Evolutionary conservation across 306 rosid genomes (phyloP), one percentile per base, ranked within the genome.

Genomic region (Cicer judaicum): DNA sequence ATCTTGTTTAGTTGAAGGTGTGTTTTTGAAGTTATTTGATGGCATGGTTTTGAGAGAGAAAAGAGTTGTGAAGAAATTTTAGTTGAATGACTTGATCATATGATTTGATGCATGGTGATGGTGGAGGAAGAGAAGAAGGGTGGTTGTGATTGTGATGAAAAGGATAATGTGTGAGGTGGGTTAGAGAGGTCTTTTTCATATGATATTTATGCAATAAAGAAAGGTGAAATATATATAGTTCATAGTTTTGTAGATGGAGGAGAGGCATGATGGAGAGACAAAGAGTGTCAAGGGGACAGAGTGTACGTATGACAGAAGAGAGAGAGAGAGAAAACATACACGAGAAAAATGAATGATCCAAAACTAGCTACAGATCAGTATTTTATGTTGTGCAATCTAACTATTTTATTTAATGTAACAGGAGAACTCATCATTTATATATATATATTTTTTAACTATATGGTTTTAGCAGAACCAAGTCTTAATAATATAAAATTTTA

Each of bases 71-170:
- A 57, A 24, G 29, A 24, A 24, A 24, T 24, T 24, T 24, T 24
- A 79, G 76, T 87, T 91, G 87, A 93, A 84, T 87, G 85, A 78
- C 70, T 84, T 93, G 91, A 89, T 86, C 93, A 81, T 21, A 5
- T 57, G 1, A 57, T 21, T 57, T 24, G 64, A 57, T 57, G 64
- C 64, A 89, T 69, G 88, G 40, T 64, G 48, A 19, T 60, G 74
- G 76, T 54, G 97, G 80, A 88, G 60, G 77, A 64, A 65, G 78
- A 78, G 81, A 55, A 80, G 62, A 49, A 66, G 87, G 76, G 85
- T 74, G 81, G 88, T 70, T 93, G 97, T 93, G 97, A 93, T 81
- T 67, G 77, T 81, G 91, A 89, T 93, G 88, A 87, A 91, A 85
- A 65, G 77, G 70, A 79, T 24, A 24, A 24, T 64, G 82, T 55